Conservation (phyloP, 768 basidiomycete genomes). For the Lactarius hengduanensis region DNA sequence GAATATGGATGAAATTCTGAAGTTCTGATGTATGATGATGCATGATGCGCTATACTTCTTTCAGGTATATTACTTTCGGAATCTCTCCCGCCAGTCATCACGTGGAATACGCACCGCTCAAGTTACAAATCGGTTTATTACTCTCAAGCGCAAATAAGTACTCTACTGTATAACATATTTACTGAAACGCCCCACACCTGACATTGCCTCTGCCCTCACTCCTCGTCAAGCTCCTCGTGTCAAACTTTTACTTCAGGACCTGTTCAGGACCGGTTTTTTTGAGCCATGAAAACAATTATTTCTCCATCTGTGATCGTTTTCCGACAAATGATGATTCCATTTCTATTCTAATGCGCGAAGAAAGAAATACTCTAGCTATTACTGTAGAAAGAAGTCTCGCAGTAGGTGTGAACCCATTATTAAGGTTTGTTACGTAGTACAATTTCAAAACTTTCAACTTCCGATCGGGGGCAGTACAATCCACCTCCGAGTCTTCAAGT, state of each 20-base stretch:
- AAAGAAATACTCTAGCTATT: not conserved
- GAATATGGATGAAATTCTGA: not conserved
- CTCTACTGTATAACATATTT: not conserved
- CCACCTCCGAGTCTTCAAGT: no score
- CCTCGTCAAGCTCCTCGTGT: not conserved
- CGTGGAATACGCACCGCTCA: no score
- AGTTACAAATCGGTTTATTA: not conserved
- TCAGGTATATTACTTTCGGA: not conserved
- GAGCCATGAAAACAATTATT: not conserved
- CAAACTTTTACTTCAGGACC: not conserved
- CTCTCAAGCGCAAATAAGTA: not conserved
- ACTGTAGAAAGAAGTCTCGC: no score
- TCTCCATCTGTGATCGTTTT: not conserved
- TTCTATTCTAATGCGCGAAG: not conserved
- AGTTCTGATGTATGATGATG: not conserved
- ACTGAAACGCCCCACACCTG: not conserved
- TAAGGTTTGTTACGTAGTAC: not conserved
- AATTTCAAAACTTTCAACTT: not conserved
- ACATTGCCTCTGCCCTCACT: not conserved
- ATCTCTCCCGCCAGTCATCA: not conserved
- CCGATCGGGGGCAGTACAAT: not conserved
- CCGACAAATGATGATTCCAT: not conserved
- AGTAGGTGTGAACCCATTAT: no score
- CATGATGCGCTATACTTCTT: not conserved
- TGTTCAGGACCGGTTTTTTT: not conserved